A percentile compares a stretch with the other conserved stretches of the same genome.
Evolutionary conservation across 192 early-diverging fungal species (phyloP).

Genomic region (Podochytrium sp.): DNA sequence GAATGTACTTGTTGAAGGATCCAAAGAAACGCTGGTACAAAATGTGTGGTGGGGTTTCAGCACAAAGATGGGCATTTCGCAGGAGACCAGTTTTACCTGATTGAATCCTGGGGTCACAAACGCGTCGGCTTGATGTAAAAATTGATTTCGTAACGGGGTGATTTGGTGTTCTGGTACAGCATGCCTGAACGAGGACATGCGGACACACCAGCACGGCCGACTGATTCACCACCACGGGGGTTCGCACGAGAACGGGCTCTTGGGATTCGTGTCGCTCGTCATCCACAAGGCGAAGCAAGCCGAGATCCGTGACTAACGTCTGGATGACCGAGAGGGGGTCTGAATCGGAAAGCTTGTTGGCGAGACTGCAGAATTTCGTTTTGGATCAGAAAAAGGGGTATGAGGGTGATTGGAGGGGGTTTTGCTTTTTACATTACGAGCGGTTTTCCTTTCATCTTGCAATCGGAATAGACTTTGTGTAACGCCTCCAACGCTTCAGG

Average conservation of each 20-base stretch:
- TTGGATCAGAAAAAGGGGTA: neutral
- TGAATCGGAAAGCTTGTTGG: constrained; percentile 13
- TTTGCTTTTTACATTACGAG: constrained; percentile 11
- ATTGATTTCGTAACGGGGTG: neutral
- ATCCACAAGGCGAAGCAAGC: neutral
- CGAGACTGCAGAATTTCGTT: neutral
- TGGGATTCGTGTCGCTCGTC: neutral
- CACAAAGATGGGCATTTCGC: neutral
- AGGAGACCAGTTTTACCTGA: neutral
- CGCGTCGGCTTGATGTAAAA: neutral
- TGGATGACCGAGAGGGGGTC: neutral
- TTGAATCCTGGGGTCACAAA: constrained; percentile 2
- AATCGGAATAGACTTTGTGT: constrained; percentile 16
- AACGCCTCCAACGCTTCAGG: constrained; percentile 16
- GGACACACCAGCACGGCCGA: neutral
- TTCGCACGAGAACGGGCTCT: neutral
- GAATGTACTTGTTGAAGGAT: constrained; percentile 1
- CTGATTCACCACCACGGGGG: neutral
- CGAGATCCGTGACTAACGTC: neutral
- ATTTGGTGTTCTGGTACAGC: neutral
- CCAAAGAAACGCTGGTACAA: constrained; percentile 13
- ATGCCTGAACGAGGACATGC: constrained; percentile 16
- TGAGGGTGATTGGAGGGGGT: neutral
- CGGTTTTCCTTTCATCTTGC: constrained; percentile 19
- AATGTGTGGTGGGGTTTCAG: neutral